Base-by-base conservation (phyloP, 2,329 filamentous ascomycete genomes). In the Zarea fungicola region DNA sequence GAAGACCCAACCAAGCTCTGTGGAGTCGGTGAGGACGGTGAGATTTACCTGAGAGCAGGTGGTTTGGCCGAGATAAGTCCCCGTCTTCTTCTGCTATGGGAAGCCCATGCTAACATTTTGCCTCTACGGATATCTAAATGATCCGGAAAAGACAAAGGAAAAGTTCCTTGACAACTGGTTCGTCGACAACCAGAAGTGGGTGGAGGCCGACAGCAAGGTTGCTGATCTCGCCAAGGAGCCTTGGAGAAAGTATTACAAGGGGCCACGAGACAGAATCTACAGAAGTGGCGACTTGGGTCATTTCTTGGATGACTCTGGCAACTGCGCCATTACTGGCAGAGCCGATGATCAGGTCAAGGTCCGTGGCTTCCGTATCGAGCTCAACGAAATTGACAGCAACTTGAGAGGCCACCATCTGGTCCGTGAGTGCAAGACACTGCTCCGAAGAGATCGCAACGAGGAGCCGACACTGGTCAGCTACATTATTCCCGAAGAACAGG, bases 271-370 rank as follows among this genome's bases (percentile, higher is more conserved):
- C 69, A 78, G 91, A 28, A 68, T 97, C 44, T 97, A 99, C 67
- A 73, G 87, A 18, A 93, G 85, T 32, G 93, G 92, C 22, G 92
- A 97, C 64, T 71, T 99, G 4, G 92, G 92, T 4, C 74, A 83
- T 50, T 91, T 87, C 61, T 80, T 81, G 44, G n/a, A n/a, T n/a
- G 76, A 81, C 37, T 66, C 69, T 7, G 89, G 87, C 29, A 83
- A 85, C 55, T 85, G 89, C 10, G 85, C 87, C 60, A 87, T 83
- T 61, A 84, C 86, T 9, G 92, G 92, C 19, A 78, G 93, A 51
- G 83, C 83, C 21, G 92, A 97, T 61, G 80, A 85, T 56, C 92
- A 97, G 64, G 88, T 96, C 71, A 99, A 97, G 74, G 92, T 97
- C 56, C 85, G 93, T 52, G 92, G 92, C 1, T 97, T 96, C 76